Conservation (phyloP, 345 rosid genomes). For the Zanthoxylum bungeanum region DNA sequence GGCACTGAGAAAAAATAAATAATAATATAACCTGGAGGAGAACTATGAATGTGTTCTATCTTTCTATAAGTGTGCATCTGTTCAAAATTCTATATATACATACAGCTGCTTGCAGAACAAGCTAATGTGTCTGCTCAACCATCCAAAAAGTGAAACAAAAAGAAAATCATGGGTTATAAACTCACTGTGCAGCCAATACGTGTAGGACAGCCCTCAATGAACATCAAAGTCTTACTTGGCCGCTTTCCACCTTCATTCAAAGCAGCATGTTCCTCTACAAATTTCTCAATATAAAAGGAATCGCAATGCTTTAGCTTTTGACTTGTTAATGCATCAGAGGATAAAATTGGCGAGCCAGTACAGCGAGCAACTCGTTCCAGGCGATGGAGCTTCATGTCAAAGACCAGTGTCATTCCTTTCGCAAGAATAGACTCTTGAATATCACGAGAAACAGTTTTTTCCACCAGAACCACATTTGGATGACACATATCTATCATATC, state of each 20-base stretch:
- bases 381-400: constrained; percentile 91
- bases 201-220: constrained; percentile 81
- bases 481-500: constrained; percentile 58
- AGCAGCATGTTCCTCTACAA: constrained; percentile 72
- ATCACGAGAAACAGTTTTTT: constrained; percentile 82
- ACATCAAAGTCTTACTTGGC: constrained; percentile 87
- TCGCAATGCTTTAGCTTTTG: constrained; percentile 78
- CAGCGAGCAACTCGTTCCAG: constrained; percentile 79
- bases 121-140: background rate
- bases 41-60: background rate
- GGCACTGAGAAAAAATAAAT: background rate
- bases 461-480: constrained; percentile 86
- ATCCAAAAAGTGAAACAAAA: background rate
- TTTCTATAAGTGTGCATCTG: background rate
- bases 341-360: constrained; percentile 67
- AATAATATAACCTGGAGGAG: too few species aligned
- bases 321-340: constrained; percentile 47
- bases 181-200: constrained; percentile 91
- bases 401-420: constrained; percentile 74
- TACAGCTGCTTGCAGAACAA: background rate
- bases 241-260: constrained; percentile 66
- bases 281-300: constrained; percentile 75
- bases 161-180: constrained; percentile 5
- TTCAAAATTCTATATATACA: background rate
- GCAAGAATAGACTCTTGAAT: constrained; percentile 70